Conservation (phyloP, 106 monocot genomes). For the Amphibolis antarctica region DNA sequence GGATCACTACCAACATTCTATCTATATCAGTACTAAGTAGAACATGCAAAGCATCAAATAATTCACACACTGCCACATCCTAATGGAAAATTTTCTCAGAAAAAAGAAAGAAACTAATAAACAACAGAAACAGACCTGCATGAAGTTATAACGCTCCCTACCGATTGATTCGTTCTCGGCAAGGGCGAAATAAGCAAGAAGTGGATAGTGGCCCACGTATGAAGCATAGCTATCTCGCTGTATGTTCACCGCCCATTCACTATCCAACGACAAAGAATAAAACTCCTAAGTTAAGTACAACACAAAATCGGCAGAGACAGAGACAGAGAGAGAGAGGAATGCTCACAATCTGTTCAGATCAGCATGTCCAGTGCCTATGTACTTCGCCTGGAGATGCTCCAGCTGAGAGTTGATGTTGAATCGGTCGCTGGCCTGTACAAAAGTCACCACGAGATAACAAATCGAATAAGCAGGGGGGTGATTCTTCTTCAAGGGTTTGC, state of each 20-base stretch:
- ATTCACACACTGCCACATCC: no score
- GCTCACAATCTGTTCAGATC: constrained; percentile 68
- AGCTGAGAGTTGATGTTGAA: constrained; percentile 90
- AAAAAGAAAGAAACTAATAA: neutral
- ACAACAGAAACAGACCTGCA: constrained; percentile 40
- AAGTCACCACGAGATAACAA: no score
- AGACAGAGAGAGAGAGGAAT: neutral
- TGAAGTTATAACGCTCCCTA: constrained; percentile 80
- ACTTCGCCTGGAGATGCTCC: constrained; percentile 91
- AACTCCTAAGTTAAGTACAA: no score
- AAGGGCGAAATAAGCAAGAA: constrained; percentile 65
- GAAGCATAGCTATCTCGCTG: constrained; percentile 80
- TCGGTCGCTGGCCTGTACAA: constrained; percentile 52
- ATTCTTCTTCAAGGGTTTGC: no score
- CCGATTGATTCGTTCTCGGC: constrained; percentile 91
- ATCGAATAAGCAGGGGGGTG: no score
- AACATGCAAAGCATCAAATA: no score
- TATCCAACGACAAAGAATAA: constrained; percentile 11
- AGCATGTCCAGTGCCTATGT: constrained; percentile 81
- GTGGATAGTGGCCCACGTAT: constrained; percentile 62
- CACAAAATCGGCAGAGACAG: neutral
- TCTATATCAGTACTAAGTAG: no score
- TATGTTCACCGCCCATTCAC: constrained; percentile 82
- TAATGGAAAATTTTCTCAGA: no score
- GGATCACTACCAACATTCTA: no score